Percentiles rank a stretch among this genome's conserved stretches.
phyloP scores from a whole-genome alignment of 2,329 filamentous ascomycete genomes.

The Parafenestella ontariensis region DNA sequence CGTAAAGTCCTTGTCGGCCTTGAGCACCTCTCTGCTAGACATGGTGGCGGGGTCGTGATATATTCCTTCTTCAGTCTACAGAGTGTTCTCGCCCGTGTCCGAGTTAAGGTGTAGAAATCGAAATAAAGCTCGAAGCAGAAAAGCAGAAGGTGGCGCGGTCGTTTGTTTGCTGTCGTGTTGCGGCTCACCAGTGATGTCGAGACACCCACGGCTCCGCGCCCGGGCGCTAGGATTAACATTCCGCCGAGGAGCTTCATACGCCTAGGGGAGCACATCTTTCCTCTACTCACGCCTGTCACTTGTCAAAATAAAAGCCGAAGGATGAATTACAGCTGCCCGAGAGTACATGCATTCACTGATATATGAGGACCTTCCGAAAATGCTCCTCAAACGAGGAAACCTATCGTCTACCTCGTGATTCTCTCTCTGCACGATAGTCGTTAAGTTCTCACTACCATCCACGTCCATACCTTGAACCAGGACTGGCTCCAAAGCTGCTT shows the following conservation, averaged over 20 bases:
- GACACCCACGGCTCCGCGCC: slow-evolving; percentile 16
- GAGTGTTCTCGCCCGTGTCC: not conserved
- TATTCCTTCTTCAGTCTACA: not conserved
- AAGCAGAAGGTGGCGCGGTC: slow-evolving; percentile 9
- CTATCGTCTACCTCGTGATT: not conserved
- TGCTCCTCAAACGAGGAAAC: not conserved
- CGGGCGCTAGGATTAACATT: slow-evolving; percentile 18
- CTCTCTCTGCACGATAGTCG: not conserved
- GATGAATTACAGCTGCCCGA: not conserved
- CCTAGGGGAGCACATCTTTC: not conserved
- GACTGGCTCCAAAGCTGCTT: not conserved
- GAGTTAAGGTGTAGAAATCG: not conserved
- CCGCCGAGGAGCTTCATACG: slow-evolving; percentile 16
- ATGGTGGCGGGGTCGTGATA: slow-evolving; percentile 58
- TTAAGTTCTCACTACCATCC: not conserved
- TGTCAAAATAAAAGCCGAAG: not conserved
- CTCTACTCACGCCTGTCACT: not conserved
- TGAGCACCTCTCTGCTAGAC: slow-evolving; percentile 79
- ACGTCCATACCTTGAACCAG: not conserved
- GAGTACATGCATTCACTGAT: not conserved
- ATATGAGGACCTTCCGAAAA: not conserved
- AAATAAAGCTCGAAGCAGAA: not conserved
- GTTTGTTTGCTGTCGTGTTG: slow-evolving; percentile 25
- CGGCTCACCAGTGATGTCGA: slow-evolving; percentile 25
- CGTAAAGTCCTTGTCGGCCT: slow-evolving; percentile 98